phyloP scores from a whole-genome alignment of 2,329 filamentous ascomycete species.

The Calonectria naviculata region DNA sequence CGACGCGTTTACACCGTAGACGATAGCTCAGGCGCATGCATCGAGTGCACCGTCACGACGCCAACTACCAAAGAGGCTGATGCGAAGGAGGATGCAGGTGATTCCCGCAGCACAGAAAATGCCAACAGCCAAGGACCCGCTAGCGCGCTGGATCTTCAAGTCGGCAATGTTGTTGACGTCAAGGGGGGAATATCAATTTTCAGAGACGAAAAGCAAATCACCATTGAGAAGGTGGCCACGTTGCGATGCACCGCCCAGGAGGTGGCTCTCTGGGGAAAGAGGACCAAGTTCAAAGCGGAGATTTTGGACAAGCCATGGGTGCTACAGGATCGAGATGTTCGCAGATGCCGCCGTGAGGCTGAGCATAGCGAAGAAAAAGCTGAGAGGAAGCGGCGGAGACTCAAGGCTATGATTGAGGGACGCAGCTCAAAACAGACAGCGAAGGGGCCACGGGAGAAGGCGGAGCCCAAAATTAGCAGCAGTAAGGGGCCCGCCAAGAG shows the following conservation, averaged over 20 bases:
- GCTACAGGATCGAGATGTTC: conserved; percentile 60
- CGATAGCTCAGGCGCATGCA: conserved; percentile 71
- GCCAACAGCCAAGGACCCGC: background rate
- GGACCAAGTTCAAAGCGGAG: conserved; percentile 59
- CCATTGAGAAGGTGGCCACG: conserved; percentile 60
- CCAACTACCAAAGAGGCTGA: conserved; percentile 10
- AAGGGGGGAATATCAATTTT: conserved; percentile 64
- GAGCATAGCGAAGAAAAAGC: conserved; percentile 46
- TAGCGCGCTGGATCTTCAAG: conserved; percentile 51
- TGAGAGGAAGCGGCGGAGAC: conserved; percentile 40
- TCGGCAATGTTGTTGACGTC: conserved; percentile 67
- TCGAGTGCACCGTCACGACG: conserved; percentile 54
- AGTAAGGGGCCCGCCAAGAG: conserved; percentile 18
- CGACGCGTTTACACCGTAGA: conserved; percentile 69
- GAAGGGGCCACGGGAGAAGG: conserved; percentile 14
- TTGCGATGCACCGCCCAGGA: conserved; percentile 67
- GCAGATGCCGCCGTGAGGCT: conserved; percentile 60
- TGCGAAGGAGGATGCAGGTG: conserved; percentile 4
- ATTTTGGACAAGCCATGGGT: conserved; percentile 66
- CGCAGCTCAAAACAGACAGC: conserved; percentile 9
- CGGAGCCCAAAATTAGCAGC: background rate
- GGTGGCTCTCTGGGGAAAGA: conserved; percentile 68
- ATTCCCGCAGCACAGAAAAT: conserved; percentile 13
- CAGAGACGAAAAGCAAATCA: conserved; percentile 62
- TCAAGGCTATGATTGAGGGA: conserved; percentile 29